These are phyloP conservation scores for Cladosporium phlei DNA, from an alignment of 2,329 filamentous ascomycete species.

Conservation along the genomic window DNA sequence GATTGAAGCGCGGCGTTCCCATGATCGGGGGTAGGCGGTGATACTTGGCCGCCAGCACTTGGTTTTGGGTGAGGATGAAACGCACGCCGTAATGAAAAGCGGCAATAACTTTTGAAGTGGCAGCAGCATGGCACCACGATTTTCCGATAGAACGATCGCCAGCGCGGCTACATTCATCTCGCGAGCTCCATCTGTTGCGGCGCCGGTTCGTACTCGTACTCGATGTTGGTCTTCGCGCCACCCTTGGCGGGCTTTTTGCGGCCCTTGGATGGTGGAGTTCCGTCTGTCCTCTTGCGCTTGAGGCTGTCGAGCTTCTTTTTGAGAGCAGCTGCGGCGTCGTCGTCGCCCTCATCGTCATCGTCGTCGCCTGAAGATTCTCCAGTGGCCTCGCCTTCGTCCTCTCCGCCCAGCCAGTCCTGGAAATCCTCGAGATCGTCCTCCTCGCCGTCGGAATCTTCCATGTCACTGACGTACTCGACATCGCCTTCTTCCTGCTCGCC, in stretches of 20 bases:
- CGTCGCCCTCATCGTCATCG: slow-evolving; percentile 48
- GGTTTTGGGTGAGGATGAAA: no score
- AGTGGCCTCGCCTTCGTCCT: slow-evolving; percentile 48
- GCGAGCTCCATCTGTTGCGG: slow-evolving; percentile 39
- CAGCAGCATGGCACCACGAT: not conserved
- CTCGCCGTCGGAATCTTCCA: slow-evolving; percentile 69
- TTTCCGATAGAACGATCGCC: not conserved
- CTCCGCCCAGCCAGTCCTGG: slow-evolving; percentile 87
- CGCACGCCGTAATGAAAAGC: no score
- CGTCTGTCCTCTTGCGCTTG: slow-evolving; percentile 52
- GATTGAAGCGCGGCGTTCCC: no score
- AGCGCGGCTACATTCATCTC: slow-evolving; percentile 15
- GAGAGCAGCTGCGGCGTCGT: slow-evolving; percentile 52
- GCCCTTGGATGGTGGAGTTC: slow-evolving; percentile 48
- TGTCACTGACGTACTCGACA: slow-evolving; percentile 89
- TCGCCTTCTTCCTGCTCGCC: slow-evolving; percentile 55
- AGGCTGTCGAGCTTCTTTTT: slow-evolving; percentile 51
- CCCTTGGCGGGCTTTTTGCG: slow-evolving; percentile 52
- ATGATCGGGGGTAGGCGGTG: no score
- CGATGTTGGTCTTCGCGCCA: slow-evolving; percentile 64
- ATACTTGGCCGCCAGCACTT: no score
- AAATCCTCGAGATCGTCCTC: slow-evolving; percentile 78
- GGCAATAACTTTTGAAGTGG: no score
- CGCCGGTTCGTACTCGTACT: slow-evolving; percentile 67
- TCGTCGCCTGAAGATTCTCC: slow-evolving; percentile 55